Conservation (phyloP, 306 rosid species). For the Abrus precatorius region DNA sequence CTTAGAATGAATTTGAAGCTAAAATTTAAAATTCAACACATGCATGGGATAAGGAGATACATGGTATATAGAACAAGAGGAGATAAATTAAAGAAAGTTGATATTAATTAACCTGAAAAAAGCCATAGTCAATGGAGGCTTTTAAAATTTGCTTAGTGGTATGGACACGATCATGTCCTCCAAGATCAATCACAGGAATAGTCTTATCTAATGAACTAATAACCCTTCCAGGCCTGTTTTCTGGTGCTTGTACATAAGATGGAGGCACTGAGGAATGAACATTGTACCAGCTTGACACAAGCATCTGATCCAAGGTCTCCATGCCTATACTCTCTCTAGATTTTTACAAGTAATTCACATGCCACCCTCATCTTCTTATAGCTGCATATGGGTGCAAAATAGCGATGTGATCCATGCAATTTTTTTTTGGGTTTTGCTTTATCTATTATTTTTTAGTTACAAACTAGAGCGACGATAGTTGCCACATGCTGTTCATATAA, state of each 20-base stretch:
- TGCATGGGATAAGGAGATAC: too few species aligned
- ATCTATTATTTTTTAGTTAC: neutral
- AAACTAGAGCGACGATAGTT: neutral
- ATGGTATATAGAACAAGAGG: neutral
- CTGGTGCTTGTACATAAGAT: slow-evolving; percentile 57
- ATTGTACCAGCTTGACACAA: slow-evolving; percentile 53
- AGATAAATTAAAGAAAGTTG: neutral
- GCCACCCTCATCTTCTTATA: slow-evolving; percentile 26
- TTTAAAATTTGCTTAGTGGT: slow-evolving; percentile 50
- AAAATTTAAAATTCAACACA: too few species aligned
- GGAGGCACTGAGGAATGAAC: slow-evolving; percentile 48
- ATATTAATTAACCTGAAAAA: slow-evolving; percentile 68
- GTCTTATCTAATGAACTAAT: neutral
- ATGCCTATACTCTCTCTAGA: neutral
- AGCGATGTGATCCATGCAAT: slow-evolving; percentile 37
- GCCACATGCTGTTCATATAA: neutral
- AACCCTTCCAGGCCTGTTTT: slow-evolving; percentile 49
- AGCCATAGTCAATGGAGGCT: slow-evolving; percentile 70
- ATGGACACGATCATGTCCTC: slow-evolving; percentile 44
- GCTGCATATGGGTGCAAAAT: neutral
- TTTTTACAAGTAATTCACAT: neutral
- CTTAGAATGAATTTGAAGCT: too few species aligned
- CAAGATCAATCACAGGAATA: slow-evolving; percentile 69
- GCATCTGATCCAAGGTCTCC: slow-evolving; percentile 49
- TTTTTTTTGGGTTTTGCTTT: neutral